These are phyloP conservation scores for Luffa acutangula DNA, from an alignment of 306 rosid genomes.

Conservation along the genomic window DNA sequence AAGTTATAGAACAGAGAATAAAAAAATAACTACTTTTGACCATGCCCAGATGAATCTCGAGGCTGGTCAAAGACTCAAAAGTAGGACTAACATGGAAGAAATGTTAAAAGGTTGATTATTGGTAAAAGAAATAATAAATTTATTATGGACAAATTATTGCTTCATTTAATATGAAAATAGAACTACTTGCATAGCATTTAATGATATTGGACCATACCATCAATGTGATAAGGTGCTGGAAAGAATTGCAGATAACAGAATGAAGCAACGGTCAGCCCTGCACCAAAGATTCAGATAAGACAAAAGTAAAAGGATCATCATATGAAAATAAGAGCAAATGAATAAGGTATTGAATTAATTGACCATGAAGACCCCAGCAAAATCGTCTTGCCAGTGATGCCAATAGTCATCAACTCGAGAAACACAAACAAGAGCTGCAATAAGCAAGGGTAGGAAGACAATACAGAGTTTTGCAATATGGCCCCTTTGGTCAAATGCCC, in stretches of 20 bases:
- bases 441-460: constrained; percentile 52
- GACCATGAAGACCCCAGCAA: constrained; percentile 79
- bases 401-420: constrained; percentile 95
- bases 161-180: too few species aligned
- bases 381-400: constrained; percentile 97
- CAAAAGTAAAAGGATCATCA: neutral
- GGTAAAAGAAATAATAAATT: neutral
- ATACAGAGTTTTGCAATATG: constrained; percentile 79
- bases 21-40: neutral
- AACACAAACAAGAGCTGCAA: constrained; percentile 64
- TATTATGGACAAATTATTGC: neutral
- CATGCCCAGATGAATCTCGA: neutral
- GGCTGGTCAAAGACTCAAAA: neutral
- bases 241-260: too few species aligned
- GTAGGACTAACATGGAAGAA: neutral
- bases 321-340: neutral
- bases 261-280: constrained; percentile 66
- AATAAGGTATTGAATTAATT: constrained; percentile 3
- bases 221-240: too few species aligned
- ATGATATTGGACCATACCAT: too few species aligned
- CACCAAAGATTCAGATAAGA: constrained; percentile 21
- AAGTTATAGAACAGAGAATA: neutral
- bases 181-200: too few species aligned
- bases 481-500: constrained; percentile 70
- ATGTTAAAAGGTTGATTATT: neutral